Conservation (phyloP, 305 asterid genomes). For the Lippia alba region DNA sequence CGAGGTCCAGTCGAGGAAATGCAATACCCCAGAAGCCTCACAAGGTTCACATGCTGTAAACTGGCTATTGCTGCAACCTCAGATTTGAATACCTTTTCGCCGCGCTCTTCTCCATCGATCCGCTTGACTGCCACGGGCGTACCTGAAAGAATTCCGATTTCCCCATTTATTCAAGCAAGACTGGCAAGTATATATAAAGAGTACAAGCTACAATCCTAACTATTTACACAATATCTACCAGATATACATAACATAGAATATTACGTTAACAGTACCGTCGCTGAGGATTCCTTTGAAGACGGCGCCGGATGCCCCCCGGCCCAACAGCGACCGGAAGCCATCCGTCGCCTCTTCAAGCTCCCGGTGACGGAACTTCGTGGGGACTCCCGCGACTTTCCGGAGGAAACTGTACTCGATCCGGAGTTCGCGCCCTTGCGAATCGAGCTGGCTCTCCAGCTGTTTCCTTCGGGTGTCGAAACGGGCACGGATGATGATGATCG, state of each 20-base stretch:
- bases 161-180: too few relatives aligned
- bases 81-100: slow-evolving; percentile 67
- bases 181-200: too few relatives aligned
- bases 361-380: slow-evolving; percentile 65
- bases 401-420: slow-evolving; percentile 83
- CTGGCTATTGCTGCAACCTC: slow-evolving; percentile 88
- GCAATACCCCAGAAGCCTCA: slow-evolving; percentile 72
- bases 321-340: slow-evolving; percentile 60
- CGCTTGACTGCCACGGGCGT: slow-evolving; percentile 70
- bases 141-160: too few relatives aligned
- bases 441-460: slow-evolving; percentile 49
- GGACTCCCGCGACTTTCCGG: slow-evolving; percentile 82
- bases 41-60: slow-evolving; percentile 78
- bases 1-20: slow-evolving; percentile 58
- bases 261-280: slow-evolving; percentile 47
- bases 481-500: slow-evolving; percentile 40
- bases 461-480: slow-evolving; percentile 49
- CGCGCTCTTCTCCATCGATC: slow-evolving; percentile 74
- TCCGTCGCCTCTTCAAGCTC: slow-evolving; percentile 82
- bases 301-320: slow-evolving; percentile 75
- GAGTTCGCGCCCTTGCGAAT: slow-evolving; percentile 70
- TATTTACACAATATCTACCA: too few relatives aligned
- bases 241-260: too few relatives aligned
- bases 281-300: slow-evolving; percentile 69
- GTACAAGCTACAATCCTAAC: too few relatives aligned